A percentile compares a stretch with the other conserved stretches of the same genome.
Evolutionary conservation across 495 filamentous ascomycete genomes (phyloP).

Genomic region (Neurospora sp.): DNA sequence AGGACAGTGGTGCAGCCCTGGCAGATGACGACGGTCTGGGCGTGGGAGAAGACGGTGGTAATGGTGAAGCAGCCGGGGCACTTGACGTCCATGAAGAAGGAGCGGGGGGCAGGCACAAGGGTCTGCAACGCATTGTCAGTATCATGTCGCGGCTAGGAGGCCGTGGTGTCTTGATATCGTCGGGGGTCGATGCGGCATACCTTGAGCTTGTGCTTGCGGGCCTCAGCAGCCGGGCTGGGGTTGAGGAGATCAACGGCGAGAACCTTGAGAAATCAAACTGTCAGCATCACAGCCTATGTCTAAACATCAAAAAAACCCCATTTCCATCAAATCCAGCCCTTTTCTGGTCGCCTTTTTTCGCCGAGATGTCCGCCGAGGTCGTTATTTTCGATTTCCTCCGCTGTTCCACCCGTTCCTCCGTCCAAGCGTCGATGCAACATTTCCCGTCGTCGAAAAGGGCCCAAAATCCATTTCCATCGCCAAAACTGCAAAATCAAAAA

Average conservation of each 20-base stretch:
- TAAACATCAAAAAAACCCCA: not conserved
- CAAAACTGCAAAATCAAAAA: conserved; percentile 14
- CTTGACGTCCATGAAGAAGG: conserved; percentile 99
- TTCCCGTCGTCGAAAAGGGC: not conserved
- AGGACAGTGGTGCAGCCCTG: conserved; percentile 93
- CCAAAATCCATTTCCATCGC: not conserved
- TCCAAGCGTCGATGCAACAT: not conserved
- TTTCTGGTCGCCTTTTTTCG: not conserved
- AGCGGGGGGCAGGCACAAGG: conserved; percentile 88
- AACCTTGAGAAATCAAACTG: conserved; percentile 53
- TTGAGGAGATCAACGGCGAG: conserved; percentile 99
- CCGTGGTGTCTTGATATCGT: not conserved
- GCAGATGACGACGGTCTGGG: conserved; percentile 99
- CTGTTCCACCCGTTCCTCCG: not conserved
- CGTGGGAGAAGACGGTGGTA: conserved; percentile 99
- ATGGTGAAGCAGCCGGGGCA: conserved; percentile 99
- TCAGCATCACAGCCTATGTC: conserved; percentile 23
- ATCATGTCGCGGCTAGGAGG: not conserved
- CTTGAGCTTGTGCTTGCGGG: conserved; percentile 99
- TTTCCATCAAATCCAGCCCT: not conserved
- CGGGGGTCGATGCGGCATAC: conserved; percentile 41
- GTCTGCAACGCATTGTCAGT: conserved; percentile 43
- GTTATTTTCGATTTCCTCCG: not conserved
- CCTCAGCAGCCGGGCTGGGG: conserved; percentile 89
- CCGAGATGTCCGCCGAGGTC: not conserved